These are phyloP conservation scores for Aspergillus pseudoviridinutans DNA, from an alignment of 2,329 filamentous ascomycete genomes.

Conservation along the genomic window DNA sequence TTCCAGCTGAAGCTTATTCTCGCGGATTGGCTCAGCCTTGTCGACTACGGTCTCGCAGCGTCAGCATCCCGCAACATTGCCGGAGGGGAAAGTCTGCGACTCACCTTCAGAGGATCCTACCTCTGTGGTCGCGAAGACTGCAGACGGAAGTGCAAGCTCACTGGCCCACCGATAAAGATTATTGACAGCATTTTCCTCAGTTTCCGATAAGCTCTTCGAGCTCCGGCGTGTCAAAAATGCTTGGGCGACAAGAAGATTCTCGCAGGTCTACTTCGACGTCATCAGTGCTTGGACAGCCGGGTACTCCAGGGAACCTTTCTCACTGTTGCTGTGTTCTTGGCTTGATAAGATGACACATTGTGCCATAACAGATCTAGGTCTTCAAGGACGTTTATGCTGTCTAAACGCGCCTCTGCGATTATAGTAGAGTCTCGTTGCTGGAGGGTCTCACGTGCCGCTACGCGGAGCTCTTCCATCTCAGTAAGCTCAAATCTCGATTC, in stretches of 20 bases:
- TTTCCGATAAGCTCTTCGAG: slow-evolving; percentile 12
- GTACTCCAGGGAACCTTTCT: background rate
- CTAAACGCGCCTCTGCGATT: slow-evolving; percentile 7
- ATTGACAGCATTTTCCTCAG: slow-evolving; percentile 22
- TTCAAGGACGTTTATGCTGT: slow-evolving; percentile 6
- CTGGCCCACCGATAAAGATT: slow-evolving; percentile 32
- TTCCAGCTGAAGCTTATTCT: slow-evolving; percentile 22
- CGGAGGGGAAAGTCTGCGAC: background rate
- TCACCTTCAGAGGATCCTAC: slow-evolving; percentile 22
- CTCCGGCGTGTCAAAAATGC: slow-evolving; percentile 19
- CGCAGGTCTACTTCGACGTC: slow-evolving; percentile 21
- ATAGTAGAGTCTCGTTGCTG: slow-evolving; percentile 6
- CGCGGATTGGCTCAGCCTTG: slow-evolving; percentile 18
- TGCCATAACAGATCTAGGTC: slow-evolving; percentile 27
- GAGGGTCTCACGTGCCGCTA: slow-evolving; percentile 23
- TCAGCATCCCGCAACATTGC: background rate
- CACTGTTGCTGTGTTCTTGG: slow-evolving; percentile 20
- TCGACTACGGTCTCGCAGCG: slow-evolving; percentile 9
- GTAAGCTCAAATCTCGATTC: background rate
- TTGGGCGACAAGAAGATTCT: slow-evolving; percentile 28
- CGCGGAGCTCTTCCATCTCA: slow-evolving; percentile 26
- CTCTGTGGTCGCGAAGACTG: slow-evolving; percentile 26
- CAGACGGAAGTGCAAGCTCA: slow-evolving; percentile 26
- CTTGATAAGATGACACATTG: slow-evolving; percentile 23
- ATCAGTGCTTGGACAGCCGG: slow-evolving; percentile 3